A percentile compares a stretch with the other conserved stretches of the same genome.
Evolutionary conservation across 2,329 filamentous ascomycete genomes (phyloP).

Genomic region (Thelonectria olida): DNA sequence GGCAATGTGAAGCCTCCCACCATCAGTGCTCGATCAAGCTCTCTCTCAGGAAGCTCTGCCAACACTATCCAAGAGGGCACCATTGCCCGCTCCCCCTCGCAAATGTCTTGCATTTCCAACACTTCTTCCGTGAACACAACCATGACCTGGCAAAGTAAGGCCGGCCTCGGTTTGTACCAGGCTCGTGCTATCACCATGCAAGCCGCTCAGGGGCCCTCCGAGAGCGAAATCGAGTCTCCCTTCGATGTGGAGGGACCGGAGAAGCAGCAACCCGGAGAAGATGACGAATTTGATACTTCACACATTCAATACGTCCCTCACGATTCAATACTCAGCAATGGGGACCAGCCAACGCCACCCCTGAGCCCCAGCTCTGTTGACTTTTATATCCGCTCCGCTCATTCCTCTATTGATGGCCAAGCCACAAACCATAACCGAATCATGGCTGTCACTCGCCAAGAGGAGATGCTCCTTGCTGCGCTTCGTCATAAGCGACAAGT

Average conservation of each 20-base stretch:
- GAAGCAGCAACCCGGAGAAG: constrained; percentile 25
- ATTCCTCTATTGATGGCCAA: constrained; percentile 48
- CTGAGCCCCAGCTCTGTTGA: constrained; percentile 63
- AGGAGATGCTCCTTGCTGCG: constrained; percentile 66
- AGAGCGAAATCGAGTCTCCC: constrained; percentile 33
- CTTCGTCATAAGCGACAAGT: constrained; percentile 64
- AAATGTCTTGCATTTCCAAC: constrained; percentile 49
- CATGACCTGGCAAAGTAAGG: constrained; percentile 43
- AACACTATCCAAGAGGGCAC: constrained; percentile 37
- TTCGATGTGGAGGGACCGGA: constrained; percentile 27
- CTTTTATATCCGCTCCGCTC: constrained; percentile 53
- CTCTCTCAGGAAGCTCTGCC: constrained; percentile 36
- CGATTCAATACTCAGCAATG: constrained; percentile 39
- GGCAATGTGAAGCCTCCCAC: constrained; percentile 25
- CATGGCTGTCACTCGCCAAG: constrained; percentile 67
- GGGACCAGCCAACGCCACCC: constrained; percentile 58
- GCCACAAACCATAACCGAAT: constrained; percentile 52
- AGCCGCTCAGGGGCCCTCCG: constrained; percentile 39
- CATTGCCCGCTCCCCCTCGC: constrained; percentile 35
- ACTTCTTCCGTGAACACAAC: constrained; percentile 47
- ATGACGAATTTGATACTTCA: constrained; percentile 25
- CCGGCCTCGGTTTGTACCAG: constrained; percentile 49
- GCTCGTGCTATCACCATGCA: constrained; percentile 51
- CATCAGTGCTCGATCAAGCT: constrained; percentile 35
- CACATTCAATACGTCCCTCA: constrained; percentile 28